A percentile compares a stretch with the other conserved stretches of the same genome.
Conservation (phyloP, 805 yeast species). For the Barnettozyma pratensis region DNA sequence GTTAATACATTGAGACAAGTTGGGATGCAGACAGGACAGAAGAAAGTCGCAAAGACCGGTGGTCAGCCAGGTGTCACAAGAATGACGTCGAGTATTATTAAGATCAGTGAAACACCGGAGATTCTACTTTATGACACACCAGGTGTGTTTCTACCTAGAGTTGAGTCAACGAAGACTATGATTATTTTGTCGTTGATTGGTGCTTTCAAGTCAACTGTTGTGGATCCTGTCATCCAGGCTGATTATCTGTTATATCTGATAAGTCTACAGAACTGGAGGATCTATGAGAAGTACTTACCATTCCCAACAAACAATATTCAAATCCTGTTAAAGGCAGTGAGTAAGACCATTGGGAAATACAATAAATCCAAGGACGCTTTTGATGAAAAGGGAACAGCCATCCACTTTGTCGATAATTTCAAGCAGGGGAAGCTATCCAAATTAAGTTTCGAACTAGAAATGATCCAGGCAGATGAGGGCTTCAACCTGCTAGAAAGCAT, state of each 20-base stretch:
- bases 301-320: conserved; percentile 71
- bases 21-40: conserved; percentile 29
- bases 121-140: conserved; percentile 84
- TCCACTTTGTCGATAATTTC: conserved; percentile 58
- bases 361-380: conserved; percentile 29
- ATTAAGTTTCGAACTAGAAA: conserved; percentile 22
- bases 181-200: conserved; percentile 69
- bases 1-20: conserved; percentile 63
- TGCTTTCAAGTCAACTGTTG: conserved; percentile 59
- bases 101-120: conserved; percentile 55
- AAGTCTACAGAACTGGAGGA: conserved; percentile 47
- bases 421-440: conserved; percentile 42
- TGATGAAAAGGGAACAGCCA: conserved; percentile 58
- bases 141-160: conserved; percentile 82
- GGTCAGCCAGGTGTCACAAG: conserved; percentile 89
- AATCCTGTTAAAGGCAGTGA: conserved; percentile 46
- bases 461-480: conserved; percentile 5
- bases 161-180: conserved; percentile 62
- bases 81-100: conserved; percentile 68
- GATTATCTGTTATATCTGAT: conserved; percentile 75
- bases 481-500: conserved; percentile 14
- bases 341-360: conserved; percentile 32
- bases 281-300: conserved; percentile 35
- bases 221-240: conserved; percentile 82
- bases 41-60: conserved; percentile 80